Percentiles rank a stretch among this genome's conserved stretches.
Conservation (phyloP, 495 filamentous ascomycete species). For the Neurospora intermedia region DNA sequence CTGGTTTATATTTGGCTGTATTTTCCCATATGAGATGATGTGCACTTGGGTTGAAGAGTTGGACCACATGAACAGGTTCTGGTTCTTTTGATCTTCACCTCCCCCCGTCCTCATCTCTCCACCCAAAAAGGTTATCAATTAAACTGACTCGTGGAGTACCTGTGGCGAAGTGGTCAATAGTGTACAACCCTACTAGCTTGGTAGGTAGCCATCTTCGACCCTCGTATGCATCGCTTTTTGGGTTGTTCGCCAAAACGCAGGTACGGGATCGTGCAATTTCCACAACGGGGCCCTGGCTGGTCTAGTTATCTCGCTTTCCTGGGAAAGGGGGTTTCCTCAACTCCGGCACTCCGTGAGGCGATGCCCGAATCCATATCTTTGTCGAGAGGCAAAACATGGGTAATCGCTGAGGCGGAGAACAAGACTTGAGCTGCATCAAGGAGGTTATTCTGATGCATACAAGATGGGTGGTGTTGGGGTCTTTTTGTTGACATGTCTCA, state of each 20-base stretch:
- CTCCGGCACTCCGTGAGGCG: not conserved
- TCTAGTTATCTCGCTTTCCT: not conserved
- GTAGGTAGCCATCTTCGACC: not conserved
- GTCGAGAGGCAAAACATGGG: not conserved
- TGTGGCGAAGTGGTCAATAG: not conserved
- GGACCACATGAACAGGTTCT: not conserved
- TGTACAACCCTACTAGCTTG: not conserved
- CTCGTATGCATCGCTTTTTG: not conserved
- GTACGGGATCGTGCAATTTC: not conserved
- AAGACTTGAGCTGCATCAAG: not conserved
- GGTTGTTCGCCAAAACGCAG: not conserved
- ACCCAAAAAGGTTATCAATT: not conserved
- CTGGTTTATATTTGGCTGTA: not conserved
- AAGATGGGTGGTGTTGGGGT: not conserved
- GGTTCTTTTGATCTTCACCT: slow-evolving; percentile 1
- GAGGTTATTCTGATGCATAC: not conserved
- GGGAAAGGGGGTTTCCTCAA: not conserved
- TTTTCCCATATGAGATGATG: not conserved
- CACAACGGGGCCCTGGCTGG: not conserved
- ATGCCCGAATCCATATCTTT: not conserved
- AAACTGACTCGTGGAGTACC: not conserved
- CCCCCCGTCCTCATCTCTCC: not conserved
- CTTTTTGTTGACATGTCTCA: not conserved
- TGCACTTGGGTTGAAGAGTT: not conserved
- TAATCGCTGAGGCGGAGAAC: not conserved